phyloP scores from a whole-genome alignment of 768 basidiomycete species.

The Lactifluus hygrophoroides region DNA sequence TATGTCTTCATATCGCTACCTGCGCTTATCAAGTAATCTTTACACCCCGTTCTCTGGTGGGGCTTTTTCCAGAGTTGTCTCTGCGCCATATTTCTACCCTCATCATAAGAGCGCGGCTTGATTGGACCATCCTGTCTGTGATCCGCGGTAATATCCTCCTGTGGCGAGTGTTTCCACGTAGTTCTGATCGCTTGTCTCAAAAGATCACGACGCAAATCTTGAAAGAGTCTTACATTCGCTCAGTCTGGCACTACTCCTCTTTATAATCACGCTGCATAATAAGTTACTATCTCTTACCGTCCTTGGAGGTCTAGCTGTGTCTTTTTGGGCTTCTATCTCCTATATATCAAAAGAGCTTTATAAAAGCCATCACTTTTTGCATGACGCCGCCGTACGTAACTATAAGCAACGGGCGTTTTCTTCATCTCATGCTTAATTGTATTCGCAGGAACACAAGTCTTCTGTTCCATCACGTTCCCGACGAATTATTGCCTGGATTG shows the following conservation, averaged over 20 bases:
- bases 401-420: not conserved
- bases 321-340: constrained; percentile 19
- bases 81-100: constrained; percentile 21
- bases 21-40: constrained; percentile 14
- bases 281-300: constrained; percentile 10
- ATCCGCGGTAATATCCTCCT: constrained; percentile 7
- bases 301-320: constrained; percentile 22
- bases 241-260: constrained; percentile 21
- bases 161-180: not conserved
- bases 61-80: constrained; percentile 20
- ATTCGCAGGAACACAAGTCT: not conserved
- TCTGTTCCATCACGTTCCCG: constrained; percentile 10
- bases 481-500: constrained; percentile 4
- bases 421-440: not conserved
- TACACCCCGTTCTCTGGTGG: not conserved
- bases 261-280: constrained; percentile 16
- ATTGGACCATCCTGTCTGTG: constrained; percentile 10
- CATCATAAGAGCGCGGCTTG: constrained; percentile 1
- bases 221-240: constrained; percentile 24
- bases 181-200: not conserved
- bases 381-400: constrained; percentile 7
- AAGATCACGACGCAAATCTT: constrained; percentile 28
- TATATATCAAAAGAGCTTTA: constrained; percentile 15
- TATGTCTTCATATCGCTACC: constrained; percentile 21
- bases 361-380: constrained; percentile 15